Base-by-base conservation (phyloP, 768 basidiomycete species). In the Plicaturopsis crispa region DNA sequence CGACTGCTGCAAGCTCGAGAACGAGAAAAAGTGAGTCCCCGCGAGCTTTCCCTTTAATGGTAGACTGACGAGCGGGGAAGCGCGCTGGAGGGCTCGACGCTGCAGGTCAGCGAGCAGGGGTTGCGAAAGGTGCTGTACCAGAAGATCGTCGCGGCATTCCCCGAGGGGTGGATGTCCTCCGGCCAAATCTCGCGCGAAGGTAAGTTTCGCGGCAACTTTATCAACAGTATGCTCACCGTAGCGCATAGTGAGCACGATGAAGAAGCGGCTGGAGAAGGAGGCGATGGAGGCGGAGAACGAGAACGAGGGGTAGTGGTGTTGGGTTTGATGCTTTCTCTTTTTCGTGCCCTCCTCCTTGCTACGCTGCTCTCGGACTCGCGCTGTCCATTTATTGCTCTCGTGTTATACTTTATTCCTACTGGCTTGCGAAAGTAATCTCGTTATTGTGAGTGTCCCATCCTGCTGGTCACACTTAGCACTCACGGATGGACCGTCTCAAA, bases 131-230 rank as follows among this genome's bases (percentile, higher is more conserved):
- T 67, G 5, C 58, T 92, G 6, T 93, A 92, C 61, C 80, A 88
- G 55, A 84, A 80, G 78, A 87, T 91, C 41, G 81, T 89, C 0
- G 72, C 70, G n/a, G 77, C 76, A 2, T 91, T 86, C 58, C 88
- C 87, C 0, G 67, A 79, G 1, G 84, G 84, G 10, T 91, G 88
- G 88, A 77, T 90, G 64, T 78, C 80, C 20, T 86, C 84, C 3
- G 84, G 86, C 3, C 84, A 87, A 56, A 85, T 91, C 43, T 88
- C 85, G 23, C 71, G 88, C 51, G 88, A 91, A 68, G 84, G 86
- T 88, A 36, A 24, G 80, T 58, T 19, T 26, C 18, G 2, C n/a
- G 11, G 3, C 24, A 5, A 10, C 17, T 32, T 39, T 24, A 24
- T 40, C 17, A 40, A 37, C 7, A 14, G 6, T 20, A 28, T 13